Base-by-base conservation (phyloP, 2,329 filamentous ascomycete species). In the Arthrocladium fulminans region DNA sequence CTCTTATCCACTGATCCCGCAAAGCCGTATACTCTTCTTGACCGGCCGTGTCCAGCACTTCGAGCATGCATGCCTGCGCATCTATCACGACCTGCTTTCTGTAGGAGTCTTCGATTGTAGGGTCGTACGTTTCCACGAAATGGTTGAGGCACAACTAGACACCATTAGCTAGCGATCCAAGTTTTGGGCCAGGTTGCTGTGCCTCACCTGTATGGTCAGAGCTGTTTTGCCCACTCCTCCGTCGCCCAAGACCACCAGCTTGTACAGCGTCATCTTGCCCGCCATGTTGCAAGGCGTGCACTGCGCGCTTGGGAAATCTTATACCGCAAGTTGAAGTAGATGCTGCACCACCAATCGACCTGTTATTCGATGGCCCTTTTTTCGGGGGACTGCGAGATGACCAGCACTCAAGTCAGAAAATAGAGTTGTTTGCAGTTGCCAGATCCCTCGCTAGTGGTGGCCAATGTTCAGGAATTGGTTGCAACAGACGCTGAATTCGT, bases 11-110 rank as follows among this genome's bases (percentile, higher is more conserved):
- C 73, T 97, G 92, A 67, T 97, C 92, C 63, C 92, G 80, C 61
- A 97, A 73, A 40, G 92, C 92, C 55, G 90, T 96, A 70, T 97
- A 98, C 72, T 98, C 92, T 72, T 98, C 92, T 68, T 98, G 92
- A 50, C 92, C 92, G 45, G 92, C 92, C 47, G 92, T 98, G 71
- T 98, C 92, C 61, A 96, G 79, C 41, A 95, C 88, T 69, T 97
- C 90, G 61, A 96, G 81, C 89, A 96, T 96, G 73, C 89, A 96
- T 38, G 89, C 88, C 67, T 94, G 87, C 53, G 83, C 80, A 65
- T 97, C 92, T 68, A 97, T 97, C 63, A 95, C 77, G 48, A 82
- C 79, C 65, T 82, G 79, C 63, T 83, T 83, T 53, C 79, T 76
- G 63, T 83, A 83, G 38, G 79, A 82, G 61, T 83, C 79, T 66